Conservation (phyloP, 768 basidiomycete species). For the Suillus occidentalis region DNA sequence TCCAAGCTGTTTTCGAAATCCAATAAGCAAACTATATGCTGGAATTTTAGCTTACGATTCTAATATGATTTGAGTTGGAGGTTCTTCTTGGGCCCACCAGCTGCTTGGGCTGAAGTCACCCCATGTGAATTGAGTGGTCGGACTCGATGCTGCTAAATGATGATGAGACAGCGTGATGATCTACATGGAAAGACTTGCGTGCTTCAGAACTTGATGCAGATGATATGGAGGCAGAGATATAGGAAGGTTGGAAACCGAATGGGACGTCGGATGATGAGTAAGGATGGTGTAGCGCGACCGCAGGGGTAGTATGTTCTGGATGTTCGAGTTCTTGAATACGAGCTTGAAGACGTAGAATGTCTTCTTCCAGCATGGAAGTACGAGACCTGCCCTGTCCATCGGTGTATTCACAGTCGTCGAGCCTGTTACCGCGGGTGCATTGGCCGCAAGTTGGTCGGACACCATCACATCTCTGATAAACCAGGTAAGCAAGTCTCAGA, state of each 20-base stretch:
- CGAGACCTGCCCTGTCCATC: constrained; percentile 62
- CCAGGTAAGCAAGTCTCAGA: not conserved
- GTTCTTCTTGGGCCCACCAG: constrained; percentile 24
- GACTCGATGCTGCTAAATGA: constrained; percentile 7
- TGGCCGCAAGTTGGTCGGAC: constrained; percentile 63
- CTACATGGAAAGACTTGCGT: not conserved
- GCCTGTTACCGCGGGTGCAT: constrained; percentile 57
- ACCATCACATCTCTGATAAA: constrained; percentile 64
- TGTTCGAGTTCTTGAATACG: constrained; percentile 59
- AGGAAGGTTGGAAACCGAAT: not conserved
- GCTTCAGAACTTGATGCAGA: constrained; percentile 10
- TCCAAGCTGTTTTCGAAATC: constrained; percentile 19
- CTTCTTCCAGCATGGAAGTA: constrained; percentile 60
- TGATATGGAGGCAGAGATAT: not conserved
- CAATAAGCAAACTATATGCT: not conserved
- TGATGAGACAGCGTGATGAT: not conserved
- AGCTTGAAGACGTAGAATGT: constrained; percentile 53
- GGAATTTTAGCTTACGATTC: constrained; percentile 29
- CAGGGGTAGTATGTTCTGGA: constrained; percentile 45
- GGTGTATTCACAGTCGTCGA: constrained; percentile 71
- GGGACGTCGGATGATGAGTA: constrained; percentile 29
- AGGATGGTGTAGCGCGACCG: constrained; percentile 52
- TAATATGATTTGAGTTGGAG: constrained; percentile 30
- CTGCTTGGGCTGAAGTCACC: not conserved
- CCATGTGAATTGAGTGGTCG: not conserved